phyloP scores from a whole-genome alignment of 768 basidiomycete genomes.

The Mycena belliarum region DNA sequence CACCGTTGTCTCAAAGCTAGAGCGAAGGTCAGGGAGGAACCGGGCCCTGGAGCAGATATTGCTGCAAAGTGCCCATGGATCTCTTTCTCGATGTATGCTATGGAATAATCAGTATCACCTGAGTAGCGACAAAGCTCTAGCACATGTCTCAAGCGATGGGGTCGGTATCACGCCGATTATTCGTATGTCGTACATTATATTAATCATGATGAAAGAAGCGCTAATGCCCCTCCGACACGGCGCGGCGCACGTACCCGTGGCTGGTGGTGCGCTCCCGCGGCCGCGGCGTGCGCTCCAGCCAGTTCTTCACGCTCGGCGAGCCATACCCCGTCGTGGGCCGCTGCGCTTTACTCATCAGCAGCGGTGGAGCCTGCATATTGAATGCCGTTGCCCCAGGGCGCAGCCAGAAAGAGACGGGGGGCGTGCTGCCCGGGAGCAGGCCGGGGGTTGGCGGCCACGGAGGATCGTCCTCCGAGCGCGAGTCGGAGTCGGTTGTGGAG shows the following conservation, averaged over 20 bases:
- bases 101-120: too few relatives aligned
- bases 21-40: too few relatives aligned
- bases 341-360: not conserved
- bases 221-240: slow-evolving; percentile 7
- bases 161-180: too few relatives aligned
- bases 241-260: not conserved
- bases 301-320: slow-evolving; percentile 8
- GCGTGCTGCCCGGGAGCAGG: not conserved
- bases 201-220: not conserved
- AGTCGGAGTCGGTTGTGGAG: too few relatives aligned
- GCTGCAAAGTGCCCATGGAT: too few relatives aligned
- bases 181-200: not conserved
- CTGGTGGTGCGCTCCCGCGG: not conserved
- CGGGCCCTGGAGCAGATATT: too few relatives aligned
- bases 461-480: slow-evolving; percentile 13
- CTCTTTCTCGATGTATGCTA: too few relatives aligned
- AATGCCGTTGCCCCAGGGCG: not conserved
- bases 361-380: not conserved
- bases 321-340: slow-evolving; percentile 16
- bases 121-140: too few relatives aligned
- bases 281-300: slow-evolving; percentile 22
- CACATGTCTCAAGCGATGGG: too few relatives aligned
- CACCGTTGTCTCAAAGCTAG: too few relatives aligned
- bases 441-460: slow-evolving; percentile 20
- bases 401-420: slow-evolving; percentile 3